Evolutionary conservation across 2,329 filamentous ascomycete species (phyloP).

Genomic region (Fusarium pseudograminearum): DNA sequence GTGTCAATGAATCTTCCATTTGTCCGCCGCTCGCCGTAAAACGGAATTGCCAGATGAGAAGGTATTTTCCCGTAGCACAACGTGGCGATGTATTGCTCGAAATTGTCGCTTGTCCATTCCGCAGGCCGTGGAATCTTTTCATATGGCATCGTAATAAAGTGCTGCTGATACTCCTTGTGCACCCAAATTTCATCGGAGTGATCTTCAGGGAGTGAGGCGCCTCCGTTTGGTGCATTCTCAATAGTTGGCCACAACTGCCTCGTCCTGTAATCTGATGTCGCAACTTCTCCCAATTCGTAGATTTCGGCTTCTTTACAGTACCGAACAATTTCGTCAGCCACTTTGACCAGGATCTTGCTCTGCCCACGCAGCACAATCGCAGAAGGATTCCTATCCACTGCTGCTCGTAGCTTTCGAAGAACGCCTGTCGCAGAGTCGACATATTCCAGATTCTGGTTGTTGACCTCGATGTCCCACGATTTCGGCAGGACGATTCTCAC

Average conservation of each 20-base stretch:
- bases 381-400: slow-evolving; percentile 51
- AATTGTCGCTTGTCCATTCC: slow-evolving; percentile 57
- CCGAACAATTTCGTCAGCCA: slow-evolving; percentile 52
- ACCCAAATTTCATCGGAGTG: slow-evolving; percentile 51
- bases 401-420: slow-evolving; percentile 50
- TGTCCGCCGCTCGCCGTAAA: slow-evolving; percentile 51
- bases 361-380: slow-evolving; percentile 52
- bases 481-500: slow-evolving; percentile 54
- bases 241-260: slow-evolving; percentile 55
- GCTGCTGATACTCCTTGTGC: slow-evolving; percentile 50
- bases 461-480: slow-evolving; percentile 52
- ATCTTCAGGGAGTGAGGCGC: slow-evolving; percentile 39
- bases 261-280: slow-evolving; percentile 51
- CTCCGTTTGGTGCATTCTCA: slow-evolving; percentile 45
- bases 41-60: slow-evolving; percentile 48
- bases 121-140: slow-evolving; percentile 56
- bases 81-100: slow-evolving; percentile 58
- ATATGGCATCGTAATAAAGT: slow-evolving; percentile 52
- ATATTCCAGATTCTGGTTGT: slow-evolving; percentile 51
- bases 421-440: slow-evolving; percentile 53
- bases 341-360: slow-evolving; percentile 49
- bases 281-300: slow-evolving; percentile 54
- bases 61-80: slow-evolving; percentile 56
- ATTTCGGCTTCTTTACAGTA: slow-evolving; percentile 51
- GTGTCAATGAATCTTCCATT: slow-evolving; percentile 52